Conservation (phyloP, 805 yeast species). For the Cephaloascus albidus region DNA sequence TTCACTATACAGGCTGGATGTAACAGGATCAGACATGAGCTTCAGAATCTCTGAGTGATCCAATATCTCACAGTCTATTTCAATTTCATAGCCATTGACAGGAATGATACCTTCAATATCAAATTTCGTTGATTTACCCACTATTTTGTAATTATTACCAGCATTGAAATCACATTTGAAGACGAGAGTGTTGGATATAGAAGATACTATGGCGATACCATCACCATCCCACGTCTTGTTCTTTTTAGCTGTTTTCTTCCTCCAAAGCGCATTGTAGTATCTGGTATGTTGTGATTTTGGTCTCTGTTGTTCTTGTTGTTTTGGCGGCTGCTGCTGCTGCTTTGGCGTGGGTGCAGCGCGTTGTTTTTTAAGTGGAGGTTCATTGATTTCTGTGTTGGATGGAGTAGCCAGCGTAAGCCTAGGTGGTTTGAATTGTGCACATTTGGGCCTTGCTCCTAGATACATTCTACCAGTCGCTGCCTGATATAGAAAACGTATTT, state of each 20-base stretch:
- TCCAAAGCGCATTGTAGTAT: conserved; percentile 40
- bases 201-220: conserved; percentile 44
- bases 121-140: conserved; percentile 14
- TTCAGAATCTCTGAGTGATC: conserved; percentile 10
- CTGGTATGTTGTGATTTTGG: background rate
- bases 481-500: too few species aligned
- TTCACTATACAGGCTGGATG: background rate
- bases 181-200: conserved; percentile 11
- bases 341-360: too few species aligned
- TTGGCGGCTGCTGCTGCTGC: too few species aligned
- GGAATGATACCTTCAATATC: conserved; percentile 28
- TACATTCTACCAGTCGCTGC: too few species aligned
- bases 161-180: conserved; percentile 20
- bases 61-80: conserved; percentile 39
- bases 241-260: conserved; percentile 68
- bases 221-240: conserved; percentile 96
- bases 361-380: too few species aligned
- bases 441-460: too few species aligned
- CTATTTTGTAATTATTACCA: conserved; percentile 11
- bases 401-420: too few species aligned
- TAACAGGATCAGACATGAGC: conserved; percentile 1
- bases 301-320: background rate
- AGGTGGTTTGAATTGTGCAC: too few species aligned
- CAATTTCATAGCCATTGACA: conserved; percentile 55
- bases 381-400: too few species aligned